Base-by-base conservation (phyloP, 2,329 filamentous ascomycete genomes). In the Penicillium nordicum region DNA sequence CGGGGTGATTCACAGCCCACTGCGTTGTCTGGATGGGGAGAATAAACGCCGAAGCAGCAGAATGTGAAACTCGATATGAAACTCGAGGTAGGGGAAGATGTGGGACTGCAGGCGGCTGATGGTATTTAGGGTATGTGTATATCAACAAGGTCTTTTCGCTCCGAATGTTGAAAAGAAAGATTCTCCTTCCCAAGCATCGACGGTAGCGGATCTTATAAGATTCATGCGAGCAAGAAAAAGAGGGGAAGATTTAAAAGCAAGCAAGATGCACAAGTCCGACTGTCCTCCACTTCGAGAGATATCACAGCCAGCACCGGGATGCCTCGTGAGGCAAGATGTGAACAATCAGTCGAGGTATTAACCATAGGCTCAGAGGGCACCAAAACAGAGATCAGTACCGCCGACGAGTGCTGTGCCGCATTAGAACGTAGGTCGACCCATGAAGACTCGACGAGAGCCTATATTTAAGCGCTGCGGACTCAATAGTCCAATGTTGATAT, bases 381-480 rank as follows among this genome's bases (percentile, higher is more conserved):
- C 48, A 66, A 62, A 61, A 55, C 51, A 45, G 54, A 62, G 55
- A 44, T 62, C 55, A 60, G 61, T 69, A 64, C 63, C 70, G 70
- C 69, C 63, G 59, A 63, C 61, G 58, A 64, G 62, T 50, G 57
- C 66, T 65, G 66, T 69, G 65, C 67, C 66, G 69, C 70, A 69
- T 55, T 57, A 60, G 60, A 60, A 58, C 51, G 61, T 61, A 64
- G 37, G 55, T 37, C 50, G 48, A 37, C n/a, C 34, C 50, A 45
- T 50, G 62, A 60, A 67, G 64, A 62, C 61, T 69, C 61, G 62
- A 71, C 59, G 64, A 69, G 64, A 62, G 63, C 66, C 68, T 71
- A 66, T 68, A 68, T 70, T 72, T 72, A 73, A 74, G 71, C 71
- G 71, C 71, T 66, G 60, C 53, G 55, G 60, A 65, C 64, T 52